phyloP scores from a whole-genome alignment of 768 basidiomycete species.

The Phaffia tasmanica region DNA sequence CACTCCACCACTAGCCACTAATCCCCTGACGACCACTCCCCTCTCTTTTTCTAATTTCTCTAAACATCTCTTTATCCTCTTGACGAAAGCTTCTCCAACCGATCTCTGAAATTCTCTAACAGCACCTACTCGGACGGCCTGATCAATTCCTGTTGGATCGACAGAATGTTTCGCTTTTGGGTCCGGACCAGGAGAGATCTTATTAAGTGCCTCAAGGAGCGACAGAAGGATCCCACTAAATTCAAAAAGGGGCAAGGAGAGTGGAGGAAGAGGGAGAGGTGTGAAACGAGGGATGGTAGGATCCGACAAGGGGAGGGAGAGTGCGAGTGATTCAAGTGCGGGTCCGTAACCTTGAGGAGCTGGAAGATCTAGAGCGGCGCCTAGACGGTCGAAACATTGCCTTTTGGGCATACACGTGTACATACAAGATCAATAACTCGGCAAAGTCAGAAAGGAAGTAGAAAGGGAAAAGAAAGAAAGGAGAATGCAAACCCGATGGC shows the following conservation, averaged over 20 bases:
- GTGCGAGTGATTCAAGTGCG: slow-evolving; percentile 50
- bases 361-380: not conserved
- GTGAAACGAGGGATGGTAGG: not conserved
- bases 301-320: not conserved
- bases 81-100: slow-evolving; percentile 60
- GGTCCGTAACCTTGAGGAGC: slow-evolving; percentile 54
- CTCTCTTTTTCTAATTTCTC: slow-evolving; percentile 35
- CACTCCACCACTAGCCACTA: slow-evolving; percentile 87
- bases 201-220: not conserved
- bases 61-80: slow-evolving; percentile 55
- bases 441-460: not conserved
- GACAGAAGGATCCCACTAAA: not conserved
- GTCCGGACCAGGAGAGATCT: not conserved
- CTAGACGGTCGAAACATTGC: slow-evolving; percentile 10
- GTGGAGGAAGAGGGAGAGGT: slow-evolving; percentile 5
- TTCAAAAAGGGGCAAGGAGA: not conserved
- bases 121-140: slow-evolving; percentile 33
- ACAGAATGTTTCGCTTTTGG: not conserved
- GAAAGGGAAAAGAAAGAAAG: not conserved
- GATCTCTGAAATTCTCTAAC: slow-evolving; percentile 63
- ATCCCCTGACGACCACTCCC: slow-evolving; percentile 43
- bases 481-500: slow-evolving; percentile 50
- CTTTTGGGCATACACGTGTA: not conserved
- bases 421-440: not conserved
- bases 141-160: not conserved